Percentiles rank a stretch among this genome's conserved stretches.
Evolutionary conservation across 2,329 filamentous ascomycete species (phyloP).

Genomic region (Bipolaris gigantea): DNA sequence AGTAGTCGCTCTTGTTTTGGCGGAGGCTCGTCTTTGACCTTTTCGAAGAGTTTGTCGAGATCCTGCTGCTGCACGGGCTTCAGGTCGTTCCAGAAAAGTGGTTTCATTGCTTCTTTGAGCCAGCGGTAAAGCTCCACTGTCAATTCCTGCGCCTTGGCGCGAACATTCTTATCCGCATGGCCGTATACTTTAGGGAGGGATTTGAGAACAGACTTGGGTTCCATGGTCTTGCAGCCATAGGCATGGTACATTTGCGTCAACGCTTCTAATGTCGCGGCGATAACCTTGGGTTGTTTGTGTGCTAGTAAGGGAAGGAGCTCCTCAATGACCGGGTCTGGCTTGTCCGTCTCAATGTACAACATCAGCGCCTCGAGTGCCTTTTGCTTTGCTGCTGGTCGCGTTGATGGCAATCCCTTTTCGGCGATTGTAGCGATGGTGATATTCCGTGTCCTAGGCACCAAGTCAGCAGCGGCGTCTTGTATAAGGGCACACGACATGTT

Average conservation of each 20-base stretch:
- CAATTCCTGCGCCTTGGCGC: constrained; percentile 87
- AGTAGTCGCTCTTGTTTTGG: constrained; percentile 91
- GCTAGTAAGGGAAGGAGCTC: constrained; percentile 81
- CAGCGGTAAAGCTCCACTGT: constrained; percentile 95
- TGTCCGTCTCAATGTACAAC: constrained; percentile 87
- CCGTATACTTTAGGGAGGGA: constrained; percentile 86
- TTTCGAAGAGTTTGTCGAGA: constrained; percentile 90
- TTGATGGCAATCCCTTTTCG: constrained; percentile 89
- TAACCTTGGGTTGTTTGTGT: constrained; percentile 89
- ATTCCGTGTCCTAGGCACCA: constrained; percentile 64
- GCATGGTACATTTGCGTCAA: constrained; percentile 86
- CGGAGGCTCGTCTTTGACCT: constrained; percentile 80
- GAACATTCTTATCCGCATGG: constrained; percentile 97
- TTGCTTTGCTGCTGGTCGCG: constrained; percentile 84
- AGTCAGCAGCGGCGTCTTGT: constrained; percentile 3
- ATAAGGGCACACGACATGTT: constrained; percentile 22
- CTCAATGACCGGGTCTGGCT: constrained; percentile 81
- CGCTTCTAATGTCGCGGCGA: constrained; percentile 73
- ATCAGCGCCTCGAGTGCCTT: constrained; percentile 84
- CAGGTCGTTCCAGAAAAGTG: constrained; percentile 92
- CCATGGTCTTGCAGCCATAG: constrained; percentile 90
- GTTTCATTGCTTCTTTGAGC: constrained; percentile 97
- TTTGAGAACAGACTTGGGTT: constrained; percentile 91
- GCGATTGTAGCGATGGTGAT: constrained; percentile 76
- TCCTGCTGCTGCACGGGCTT: constrained; percentile 96